These are phyloP conservation scores for Zygosaccharomyces pseudorouxii DNA, from an alignment of 805 yeast species.

Conservation along the genomic window DNA sequence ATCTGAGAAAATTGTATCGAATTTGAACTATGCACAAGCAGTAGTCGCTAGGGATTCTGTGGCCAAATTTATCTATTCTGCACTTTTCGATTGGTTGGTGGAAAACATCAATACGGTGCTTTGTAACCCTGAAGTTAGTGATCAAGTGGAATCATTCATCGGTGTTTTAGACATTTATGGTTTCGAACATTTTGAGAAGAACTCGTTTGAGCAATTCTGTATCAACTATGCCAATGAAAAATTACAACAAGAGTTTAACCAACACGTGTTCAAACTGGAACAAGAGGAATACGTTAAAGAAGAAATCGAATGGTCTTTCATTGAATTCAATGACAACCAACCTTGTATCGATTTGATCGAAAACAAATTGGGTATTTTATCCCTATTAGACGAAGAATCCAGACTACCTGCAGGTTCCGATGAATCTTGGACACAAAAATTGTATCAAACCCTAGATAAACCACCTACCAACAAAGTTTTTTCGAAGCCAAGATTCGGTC, in stretches of 20 bases:
- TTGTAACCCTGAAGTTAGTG: conserved; percentile 63
- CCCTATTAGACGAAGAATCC: conserved; percentile 91
- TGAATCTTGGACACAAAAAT: conserved; percentile 85
- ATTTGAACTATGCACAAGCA: conserved; percentile 79
- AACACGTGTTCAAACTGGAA: conserved; percentile 94
- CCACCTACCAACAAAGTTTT: conserved; percentile 72
- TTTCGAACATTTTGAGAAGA: conserved; percentile 90
- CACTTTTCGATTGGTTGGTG: conserved; percentile 93
- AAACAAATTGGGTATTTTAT: conserved; percentile 77
- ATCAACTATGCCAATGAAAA: conserved; percentile 97
- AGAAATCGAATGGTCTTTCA: conserved; percentile 95
- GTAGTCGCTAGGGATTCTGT: conserved; percentile 92
- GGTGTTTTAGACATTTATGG: conserved; percentile 98
- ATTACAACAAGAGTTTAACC: conserved; percentile 94
- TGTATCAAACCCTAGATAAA: conserved; percentile 79
- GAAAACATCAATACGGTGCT: conserved; percentile 74
- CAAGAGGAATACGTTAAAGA: conserved; percentile 93
- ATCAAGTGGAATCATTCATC: conserved; percentile 64
- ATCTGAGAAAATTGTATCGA: conserved; percentile 84
- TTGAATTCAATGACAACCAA: conserved; percentile 93
- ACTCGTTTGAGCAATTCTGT: conserved; percentile 96
- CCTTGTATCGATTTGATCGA: conserved; percentile 94
- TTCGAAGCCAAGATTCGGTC: conserved; percentile 93
- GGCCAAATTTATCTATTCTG: conserved; percentile 87
- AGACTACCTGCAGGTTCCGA: conserved; percentile 92